Conservation (phyloP, 495 filamentous ascomycete genomes). For the Filosporella fistucella region DNA sequence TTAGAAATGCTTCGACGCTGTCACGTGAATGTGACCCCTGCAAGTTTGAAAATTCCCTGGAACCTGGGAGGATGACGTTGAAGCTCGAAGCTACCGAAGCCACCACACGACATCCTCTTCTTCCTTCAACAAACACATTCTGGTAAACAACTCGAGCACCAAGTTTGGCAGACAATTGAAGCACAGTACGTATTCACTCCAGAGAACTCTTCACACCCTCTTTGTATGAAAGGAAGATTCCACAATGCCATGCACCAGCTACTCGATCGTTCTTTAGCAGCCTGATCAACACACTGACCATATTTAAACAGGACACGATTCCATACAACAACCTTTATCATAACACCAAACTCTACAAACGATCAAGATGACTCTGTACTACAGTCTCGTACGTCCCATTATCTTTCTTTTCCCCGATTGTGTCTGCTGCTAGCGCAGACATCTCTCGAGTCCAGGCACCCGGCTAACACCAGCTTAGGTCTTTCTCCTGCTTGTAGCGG, state of each 20-base stretch:
- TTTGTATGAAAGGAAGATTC: too few species aligned
- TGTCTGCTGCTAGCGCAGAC: too few species aligned
- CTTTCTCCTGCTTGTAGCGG: slow-evolving; percentile 83
- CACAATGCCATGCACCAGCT: too few species aligned
- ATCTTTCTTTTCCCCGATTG: background rate
- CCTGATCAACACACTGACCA: slow-evolving; percentile 15
- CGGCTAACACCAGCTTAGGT: slow-evolving; percentile 54
- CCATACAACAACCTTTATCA: background rate
- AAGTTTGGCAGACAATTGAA: too few species aligned
- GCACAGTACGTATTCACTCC: too few species aligned
- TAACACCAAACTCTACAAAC: background rate
- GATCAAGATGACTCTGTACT: slow-evolving; percentile 94
- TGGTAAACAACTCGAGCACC: too few species aligned
- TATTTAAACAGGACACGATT: slow-evolving; percentile 18
- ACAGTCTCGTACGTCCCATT: slow-evolving; percentile 74
- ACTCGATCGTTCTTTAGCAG: background rate
- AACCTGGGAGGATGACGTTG: slow-evolving; percentile 13
- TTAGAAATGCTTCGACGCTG: too few species aligned
- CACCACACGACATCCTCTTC: slow-evolving; percentile 2
- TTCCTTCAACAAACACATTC: background rate
- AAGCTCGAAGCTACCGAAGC: slow-evolving; percentile 2
- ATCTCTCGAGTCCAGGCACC: background rate
- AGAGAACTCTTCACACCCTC: too few species aligned
- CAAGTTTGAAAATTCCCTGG: too few species aligned
- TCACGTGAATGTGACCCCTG: too few species aligned